These are phyloP conservation scores for Coniferiporia sulphurascens DNA, from an alignment of 1,284 basidiomycete species.

Conservation along the genomic window DNA sequence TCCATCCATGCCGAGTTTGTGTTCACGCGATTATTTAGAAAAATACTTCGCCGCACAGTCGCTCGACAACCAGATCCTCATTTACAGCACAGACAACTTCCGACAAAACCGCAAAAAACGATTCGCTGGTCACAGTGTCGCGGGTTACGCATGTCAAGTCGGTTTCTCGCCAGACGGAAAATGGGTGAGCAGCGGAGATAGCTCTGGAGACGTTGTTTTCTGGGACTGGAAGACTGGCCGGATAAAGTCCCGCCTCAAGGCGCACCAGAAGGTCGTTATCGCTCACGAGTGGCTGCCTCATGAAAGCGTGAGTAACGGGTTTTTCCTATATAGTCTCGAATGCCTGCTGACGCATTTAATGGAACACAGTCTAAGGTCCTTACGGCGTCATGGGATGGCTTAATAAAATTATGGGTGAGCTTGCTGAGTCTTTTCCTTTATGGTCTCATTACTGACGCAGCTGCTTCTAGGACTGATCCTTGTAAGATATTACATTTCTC, in stretches of 20 bases:
- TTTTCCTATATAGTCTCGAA: no score
- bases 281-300: constrained; percentile 98
- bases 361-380: constrained; percentile 80
- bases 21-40: constrained; percentile 38
- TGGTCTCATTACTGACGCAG: background rate
- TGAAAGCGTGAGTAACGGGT: constrained; percentile 71
- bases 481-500: background rate
- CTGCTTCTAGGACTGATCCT: background rate
- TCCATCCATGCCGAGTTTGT: constrained; percentile 14
- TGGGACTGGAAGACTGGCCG: constrained; percentile 99
- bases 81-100: constrained; percentile 97
- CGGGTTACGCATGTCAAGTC: constrained; percentile 95
- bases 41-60: constrained; percentile 98
- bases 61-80: constrained; percentile 95
- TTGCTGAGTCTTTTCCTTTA: background rate
- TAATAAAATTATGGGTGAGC: constrained; percentile 90
- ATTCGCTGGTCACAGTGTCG: constrained; percentile 94
- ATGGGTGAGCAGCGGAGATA: constrained; percentile 95
- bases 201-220: constrained; percentile 92
- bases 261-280: constrained; percentile 94
- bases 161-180: constrained; percentile 97
- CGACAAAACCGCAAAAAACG: constrained; percentile 97
- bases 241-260: constrained; percentile 84
- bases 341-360: no score
- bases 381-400: constrained; percentile 95